phyloP scores from a whole-genome alignment of 495 filamentous ascomycete genomes.

The Penicillium alfredii region DNA sequence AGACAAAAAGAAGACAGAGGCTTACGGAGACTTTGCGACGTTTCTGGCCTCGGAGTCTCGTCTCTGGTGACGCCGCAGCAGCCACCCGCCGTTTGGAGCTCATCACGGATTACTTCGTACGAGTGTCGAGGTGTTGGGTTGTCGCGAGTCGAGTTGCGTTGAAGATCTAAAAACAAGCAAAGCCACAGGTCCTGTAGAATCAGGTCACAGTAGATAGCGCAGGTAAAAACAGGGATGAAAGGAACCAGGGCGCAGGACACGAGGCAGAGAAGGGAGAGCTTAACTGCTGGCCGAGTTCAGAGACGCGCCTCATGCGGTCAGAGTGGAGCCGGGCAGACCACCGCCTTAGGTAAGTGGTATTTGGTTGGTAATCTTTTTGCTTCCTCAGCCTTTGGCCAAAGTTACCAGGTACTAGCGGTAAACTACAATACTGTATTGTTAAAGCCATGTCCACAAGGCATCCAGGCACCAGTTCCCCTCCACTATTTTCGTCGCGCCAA shows the following conservation, averaged over 20 bases:
- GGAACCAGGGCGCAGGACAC: neutral
- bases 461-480: neutral
- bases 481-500: neutral
- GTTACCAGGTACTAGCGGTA: neutral
- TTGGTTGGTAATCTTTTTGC: too few species aligned
- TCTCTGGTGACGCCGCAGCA: constrained; percentile 31
- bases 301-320: constrained; percentile 23
- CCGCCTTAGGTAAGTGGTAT: constrained; percentile 24
- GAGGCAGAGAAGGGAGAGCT: constrained; percentile 3
- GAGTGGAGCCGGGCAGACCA: constrained; percentile 7
- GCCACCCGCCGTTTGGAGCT: constrained; percentile 63
- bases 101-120: constrained; percentile 35
- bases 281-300: constrained; percentile 19
- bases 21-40: constrained; percentile 53
- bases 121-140: neutral
- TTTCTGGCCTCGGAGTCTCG: constrained; percentile 50
- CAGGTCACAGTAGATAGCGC: too few species aligned
- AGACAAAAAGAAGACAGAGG: constrained; percentile 19
- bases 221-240: neutral
- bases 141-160: too few species aligned
- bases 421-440: neutral
- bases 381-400: too few species aligned
- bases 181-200: too few species aligned
- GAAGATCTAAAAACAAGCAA: too few species aligned
- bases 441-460: neutral